Evolutionary conservation across 768 basidiomycete species (phyloP).

Genomic region (Macrolepiota albuminosa): DNA sequence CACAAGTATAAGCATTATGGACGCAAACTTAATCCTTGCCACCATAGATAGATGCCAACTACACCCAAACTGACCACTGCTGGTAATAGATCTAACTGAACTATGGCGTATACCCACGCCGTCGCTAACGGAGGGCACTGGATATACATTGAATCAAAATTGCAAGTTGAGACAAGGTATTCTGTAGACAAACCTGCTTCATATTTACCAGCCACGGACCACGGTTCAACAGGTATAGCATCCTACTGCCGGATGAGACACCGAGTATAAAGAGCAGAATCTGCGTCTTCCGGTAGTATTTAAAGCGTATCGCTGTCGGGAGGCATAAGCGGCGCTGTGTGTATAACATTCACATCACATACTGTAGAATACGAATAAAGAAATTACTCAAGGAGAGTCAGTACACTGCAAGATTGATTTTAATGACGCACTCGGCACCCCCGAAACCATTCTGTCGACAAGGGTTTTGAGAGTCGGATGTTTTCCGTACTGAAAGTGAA

Average conservation of each 20-base stretch:
- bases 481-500: slow-evolving; percentile 75
- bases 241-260: slow-evolving; percentile 50
- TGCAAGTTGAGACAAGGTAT: neutral
- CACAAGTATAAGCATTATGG: slow-evolving; percentile 11
- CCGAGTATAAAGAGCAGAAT: slow-evolving; percentile 55
- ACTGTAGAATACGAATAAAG: slow-evolving; percentile 77
- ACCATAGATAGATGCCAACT: slow-evolving; percentile 59
- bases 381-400: slow-evolving; percentile 47
- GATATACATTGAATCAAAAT: neutral
- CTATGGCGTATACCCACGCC: slow-evolving; percentile 70
- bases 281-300: slow-evolving; percentile 50
- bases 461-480: slow-evolving; percentile 44
- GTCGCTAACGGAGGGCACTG: slow-evolving; percentile 78
- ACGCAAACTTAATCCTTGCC: slow-evolving; percentile 48
- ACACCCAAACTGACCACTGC: slow-evolving; percentile 51
- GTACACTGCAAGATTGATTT: neutral
- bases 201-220: slow-evolving; percentile 71
- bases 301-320: slow-evolving; percentile 58
- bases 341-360: slow-evolving; percentile 19
- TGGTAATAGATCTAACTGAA: slow-evolving; percentile 63
- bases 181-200: slow-evolving; percentile 49
- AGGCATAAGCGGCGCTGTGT: neutral
- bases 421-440: slow-evolving; percentile 65
- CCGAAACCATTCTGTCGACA: slow-evolving; percentile 53
- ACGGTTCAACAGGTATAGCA: slow-evolving; percentile 68